Evolutionary conservation across 495 filamentous ascomycete species (phyloP), one percentile per base, ranked within the genome.

Genomic region (Penicillium cosmopolitanum): DNA sequence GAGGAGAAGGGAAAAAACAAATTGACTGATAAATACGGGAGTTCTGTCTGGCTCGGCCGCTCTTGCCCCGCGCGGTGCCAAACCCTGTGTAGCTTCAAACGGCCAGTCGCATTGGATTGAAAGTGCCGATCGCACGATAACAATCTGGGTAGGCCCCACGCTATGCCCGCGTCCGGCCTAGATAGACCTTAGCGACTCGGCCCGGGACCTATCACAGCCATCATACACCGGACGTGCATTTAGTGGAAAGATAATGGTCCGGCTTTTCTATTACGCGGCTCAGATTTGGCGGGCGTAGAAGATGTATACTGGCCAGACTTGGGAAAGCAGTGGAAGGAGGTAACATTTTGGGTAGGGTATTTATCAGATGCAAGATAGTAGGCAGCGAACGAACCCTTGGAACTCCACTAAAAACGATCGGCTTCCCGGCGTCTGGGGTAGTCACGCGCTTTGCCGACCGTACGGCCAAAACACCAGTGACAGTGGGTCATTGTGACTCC

Each of bases 61-160:
- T 18, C 19, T 34, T 31, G 51, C 42, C 53, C 57, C 57, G 40
- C 64, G 61, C 55, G 36, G 55, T 56, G 50, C 57, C 44, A 62
- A 42, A 63, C 53, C 53, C 57, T 43, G 51, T 53, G 31, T 47
- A 13, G 46, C 42, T 13, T 10, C 12, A 34, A 28, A n/a, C 36
- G 53, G 23, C 67, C 67, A 65, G 55, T 65, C 36, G 64, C 62
- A 31, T 58, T 60, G 61, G 50, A 58, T 57, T 55, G 35, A 50
- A 15, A 4, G 42, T 52, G 64, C 61, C 64, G 65, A 67, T 69
- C 64, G 50, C 33, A 50, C 46, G 42, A 47, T 31, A 46, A 19
- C 63, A 60, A 56, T 55, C 51, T 61, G 63, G 54, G 56, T 56
- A 53, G 21, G 23, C 31, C 50, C 56, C 51, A 50, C 46, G 25